These are phyloP conservation scores for Theileria luwenshuni DNA, from an alignment of 169 alveolate genomes.

Conservation along the genomic window DNA sequence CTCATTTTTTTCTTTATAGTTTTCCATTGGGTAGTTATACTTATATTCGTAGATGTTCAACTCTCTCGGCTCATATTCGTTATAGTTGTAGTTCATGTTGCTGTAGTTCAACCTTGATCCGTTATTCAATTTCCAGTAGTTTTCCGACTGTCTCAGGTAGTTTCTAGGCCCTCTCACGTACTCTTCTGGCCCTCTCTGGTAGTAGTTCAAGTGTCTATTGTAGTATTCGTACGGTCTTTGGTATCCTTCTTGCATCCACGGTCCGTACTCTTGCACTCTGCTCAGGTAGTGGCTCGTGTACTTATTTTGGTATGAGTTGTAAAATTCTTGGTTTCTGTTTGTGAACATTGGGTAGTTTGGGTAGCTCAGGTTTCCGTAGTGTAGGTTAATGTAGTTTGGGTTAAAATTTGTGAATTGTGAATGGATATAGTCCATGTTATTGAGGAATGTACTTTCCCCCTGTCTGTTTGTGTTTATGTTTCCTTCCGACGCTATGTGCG, in stretches of 20 bases:
- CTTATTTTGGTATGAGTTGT: slow-evolving; percentile 11
- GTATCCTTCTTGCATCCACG: too few relatives aligned
- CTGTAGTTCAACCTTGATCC: not conserved
- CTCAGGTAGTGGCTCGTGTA: not conserved
- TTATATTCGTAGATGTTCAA: not conserved
- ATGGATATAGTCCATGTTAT: slow-evolving; percentile 24
- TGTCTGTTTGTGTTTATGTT: not conserved
- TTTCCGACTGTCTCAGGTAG: not conserved
- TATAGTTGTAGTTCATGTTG: not conserved
- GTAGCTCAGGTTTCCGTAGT: slow-evolving; percentile 11
- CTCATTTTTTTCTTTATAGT: not conserved
- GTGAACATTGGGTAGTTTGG: not conserved
- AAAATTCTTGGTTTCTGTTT: not conserved
- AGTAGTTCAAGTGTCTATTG: not conserved
- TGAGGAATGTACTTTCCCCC: not conserved
- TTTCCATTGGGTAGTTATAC: not conserved
- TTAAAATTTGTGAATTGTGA: slow-evolving; percentile 2
- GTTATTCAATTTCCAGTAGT: not conserved
- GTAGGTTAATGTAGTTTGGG: slow-evolving; percentile 11
- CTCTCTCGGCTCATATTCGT: not conserved
- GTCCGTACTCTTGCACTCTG: not conserved
- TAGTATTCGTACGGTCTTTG: not conserved
- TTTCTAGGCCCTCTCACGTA: not conserved
- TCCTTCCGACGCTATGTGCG: slow-evolving; percentile 1
- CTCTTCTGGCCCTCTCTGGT: not conserved